phyloP scores from a whole-genome alignment of 208 protist species.

The Acanthamoeba royreba region DNA sequence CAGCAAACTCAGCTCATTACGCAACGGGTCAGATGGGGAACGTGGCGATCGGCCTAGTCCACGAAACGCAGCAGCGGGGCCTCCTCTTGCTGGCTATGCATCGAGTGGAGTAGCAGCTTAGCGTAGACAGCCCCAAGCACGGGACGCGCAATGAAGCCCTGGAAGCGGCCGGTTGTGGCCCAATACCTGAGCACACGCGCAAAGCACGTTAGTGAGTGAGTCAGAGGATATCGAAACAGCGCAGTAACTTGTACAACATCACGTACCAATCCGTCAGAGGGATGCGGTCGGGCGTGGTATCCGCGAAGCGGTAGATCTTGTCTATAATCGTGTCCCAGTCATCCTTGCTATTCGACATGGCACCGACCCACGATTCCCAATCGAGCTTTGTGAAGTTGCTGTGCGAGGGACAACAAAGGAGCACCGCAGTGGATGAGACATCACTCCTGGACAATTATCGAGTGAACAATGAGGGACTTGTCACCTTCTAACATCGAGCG shows the following conservation, averaged over 20 bases:
- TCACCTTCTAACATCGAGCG: constrained; percentile 32
- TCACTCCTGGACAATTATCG: neutral
- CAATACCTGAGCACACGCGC: no score
- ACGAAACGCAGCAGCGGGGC: no score
- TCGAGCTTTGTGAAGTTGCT: constrained; percentile 65
- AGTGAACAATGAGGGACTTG: no score
- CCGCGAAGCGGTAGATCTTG: constrained; percentile 27
- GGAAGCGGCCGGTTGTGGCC: neutral
- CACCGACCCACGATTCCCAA: constrained; percentile 58
- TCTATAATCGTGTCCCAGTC: constrained; percentile 49
- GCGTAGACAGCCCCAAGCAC: constrained; percentile 60
- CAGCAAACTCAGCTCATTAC: no score
- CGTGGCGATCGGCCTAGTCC: no score
- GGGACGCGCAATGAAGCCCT: constrained; percentile 58
- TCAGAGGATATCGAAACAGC: no score
- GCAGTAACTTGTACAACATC: no score
- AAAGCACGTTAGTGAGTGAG: no score
- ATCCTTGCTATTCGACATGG: constrained; percentile 34
- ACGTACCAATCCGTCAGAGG: constrained; percentile 60
- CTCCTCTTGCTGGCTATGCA: no score
- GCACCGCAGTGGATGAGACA: no score
- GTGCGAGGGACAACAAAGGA: no score
- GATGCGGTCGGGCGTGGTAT: constrained; percentile 48
- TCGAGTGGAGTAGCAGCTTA: neutral
- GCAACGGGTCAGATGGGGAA: no score